phyloP scores from a whole-genome alignment of 1,139 yeast genomes.

The Pneumocystis canis region DNA sequence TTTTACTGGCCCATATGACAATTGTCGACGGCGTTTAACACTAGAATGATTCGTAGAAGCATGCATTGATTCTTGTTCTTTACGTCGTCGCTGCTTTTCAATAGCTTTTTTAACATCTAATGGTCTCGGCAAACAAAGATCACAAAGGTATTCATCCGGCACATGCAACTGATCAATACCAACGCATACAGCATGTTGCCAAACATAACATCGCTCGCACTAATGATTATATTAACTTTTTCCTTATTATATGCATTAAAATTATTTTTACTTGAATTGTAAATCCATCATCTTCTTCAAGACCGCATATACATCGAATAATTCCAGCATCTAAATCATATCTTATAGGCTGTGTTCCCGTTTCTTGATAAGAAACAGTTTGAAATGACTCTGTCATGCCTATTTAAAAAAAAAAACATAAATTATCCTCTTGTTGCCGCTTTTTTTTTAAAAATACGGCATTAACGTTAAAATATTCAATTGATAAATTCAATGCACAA shows the following conservation, averaged over 20 bases:
- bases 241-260: no score
- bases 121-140: constrained; percentile 56
- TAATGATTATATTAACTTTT: no score
- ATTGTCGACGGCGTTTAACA: constrained; percentile 1
- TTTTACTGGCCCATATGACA: background rate
- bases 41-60: constrained; percentile 1
- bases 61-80: constrained; percentile 16
- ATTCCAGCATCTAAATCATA: constrained; percentile 26
- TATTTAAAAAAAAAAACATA: no score
- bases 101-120: constrained; percentile 39
- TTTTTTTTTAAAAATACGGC: no score
- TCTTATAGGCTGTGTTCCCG: background rate
- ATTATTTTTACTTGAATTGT: constrained; percentile 38
- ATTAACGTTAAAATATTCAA: no score
- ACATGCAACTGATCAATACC: constrained; percentile 60
- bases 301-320: constrained; percentile 81
- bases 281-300: constrained; percentile 85
- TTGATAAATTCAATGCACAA: no score
- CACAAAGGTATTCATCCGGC: constrained; percentile 75
- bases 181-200: constrained; percentile 96
- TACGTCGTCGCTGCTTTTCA: constrained; percentile 19
- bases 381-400: background rate
- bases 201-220: constrained; percentile 80
- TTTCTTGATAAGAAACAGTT: background rate
- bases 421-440: no score